Evolutionary conservation across 176 grass and related monocot species (phyloP).

Genomic region (Themeda triandra): DNA sequence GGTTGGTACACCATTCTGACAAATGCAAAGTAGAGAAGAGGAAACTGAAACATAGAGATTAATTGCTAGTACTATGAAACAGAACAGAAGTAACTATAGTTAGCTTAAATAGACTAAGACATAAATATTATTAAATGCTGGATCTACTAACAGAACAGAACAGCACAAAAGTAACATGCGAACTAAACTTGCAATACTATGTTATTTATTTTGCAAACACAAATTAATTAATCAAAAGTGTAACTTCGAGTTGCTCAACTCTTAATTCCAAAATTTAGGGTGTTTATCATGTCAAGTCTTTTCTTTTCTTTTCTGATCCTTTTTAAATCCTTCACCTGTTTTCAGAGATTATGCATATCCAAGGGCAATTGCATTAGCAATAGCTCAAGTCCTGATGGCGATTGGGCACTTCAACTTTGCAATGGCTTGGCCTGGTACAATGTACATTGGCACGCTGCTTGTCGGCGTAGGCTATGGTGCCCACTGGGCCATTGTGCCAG

Average conservation of each 20-base stretch:
- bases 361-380: conserved; percentile 70
- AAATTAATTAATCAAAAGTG: background rate
- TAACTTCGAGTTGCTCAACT: background rate
- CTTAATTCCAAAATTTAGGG: background rate
- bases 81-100: background rate
- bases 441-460: conserved; percentile 55
- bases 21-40: conserved; percentile 2
- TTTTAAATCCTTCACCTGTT: background rate
- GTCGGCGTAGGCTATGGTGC: conserved; percentile 55
- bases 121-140: background rate
- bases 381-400: conserved; percentile 71
- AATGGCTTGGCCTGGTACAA: conserved; percentile 64
- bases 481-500: conserved; percentile 63
- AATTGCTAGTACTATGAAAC: background rate
- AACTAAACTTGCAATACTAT: background rate
- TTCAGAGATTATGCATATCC: conserved; percentile 81
- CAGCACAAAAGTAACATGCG: background rate
- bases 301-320: background rate
- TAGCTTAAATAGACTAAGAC: background rate
- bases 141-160: background rate
- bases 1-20: background rate
- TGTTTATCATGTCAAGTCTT: background rate
- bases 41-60: background rate
- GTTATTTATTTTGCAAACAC: conserved; percentile 6
- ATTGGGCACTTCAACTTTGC: conserved; percentile 81